Conservation (phyloP, 2,329 filamentous ascomycete genomes). For the Hypomyces perniciosus region DNA sequence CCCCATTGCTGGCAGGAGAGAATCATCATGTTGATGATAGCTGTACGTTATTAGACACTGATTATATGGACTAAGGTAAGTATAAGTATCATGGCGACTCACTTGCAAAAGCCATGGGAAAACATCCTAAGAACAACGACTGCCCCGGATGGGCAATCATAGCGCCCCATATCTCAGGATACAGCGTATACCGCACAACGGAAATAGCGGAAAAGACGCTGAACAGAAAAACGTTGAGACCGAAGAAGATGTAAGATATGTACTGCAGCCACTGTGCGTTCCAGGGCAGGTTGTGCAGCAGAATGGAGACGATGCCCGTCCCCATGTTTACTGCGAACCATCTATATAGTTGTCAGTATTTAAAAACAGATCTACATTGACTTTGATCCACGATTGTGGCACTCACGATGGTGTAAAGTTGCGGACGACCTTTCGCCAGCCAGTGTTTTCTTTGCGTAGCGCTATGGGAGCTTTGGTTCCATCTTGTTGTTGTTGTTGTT, state of each 20-base stretch:
- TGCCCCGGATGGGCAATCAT: slow-evolving; percentile 64
- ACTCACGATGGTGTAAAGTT: slow-evolving; percentile 51
- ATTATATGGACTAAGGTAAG: no score
- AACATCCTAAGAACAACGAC: slow-evolving; percentile 61
- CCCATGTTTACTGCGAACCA: slow-evolving; percentile 62
- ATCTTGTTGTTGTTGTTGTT: slow-evolving; percentile 9
- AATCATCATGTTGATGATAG: slow-evolving; percentile 60
- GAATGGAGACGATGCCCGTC: slow-evolving; percentile 59
- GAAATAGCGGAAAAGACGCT: slow-evolving; percentile 47
- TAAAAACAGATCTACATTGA: neutral
- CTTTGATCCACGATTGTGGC: neutral
- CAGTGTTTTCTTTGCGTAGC: slow-evolving; percentile 29
- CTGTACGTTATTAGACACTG: slow-evolving; percentile 10
- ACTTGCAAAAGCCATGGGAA: slow-evolving; percentile 63
- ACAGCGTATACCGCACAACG: slow-evolving; percentile 55
- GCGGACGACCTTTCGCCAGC: slow-evolving; percentile 41
- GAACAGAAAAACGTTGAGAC: slow-evolving; percentile 55
- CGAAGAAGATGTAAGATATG: slow-evolving; percentile 55
- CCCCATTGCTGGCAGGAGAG: slow-evolving; percentile 59
- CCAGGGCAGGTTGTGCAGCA: slow-evolving; percentile 58
- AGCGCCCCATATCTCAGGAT: slow-evolving; percentile 57
- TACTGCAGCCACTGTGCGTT: slow-evolving; percentile 51
- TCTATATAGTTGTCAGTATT: slow-evolving; percentile 21
- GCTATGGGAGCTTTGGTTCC: slow-evolving; percentile 7
- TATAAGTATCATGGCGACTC: slow-evolving; percentile 12